Base-by-base conservation (phyloP, 1,139 yeast species). In the Diutina scorzettiae region DNA sequence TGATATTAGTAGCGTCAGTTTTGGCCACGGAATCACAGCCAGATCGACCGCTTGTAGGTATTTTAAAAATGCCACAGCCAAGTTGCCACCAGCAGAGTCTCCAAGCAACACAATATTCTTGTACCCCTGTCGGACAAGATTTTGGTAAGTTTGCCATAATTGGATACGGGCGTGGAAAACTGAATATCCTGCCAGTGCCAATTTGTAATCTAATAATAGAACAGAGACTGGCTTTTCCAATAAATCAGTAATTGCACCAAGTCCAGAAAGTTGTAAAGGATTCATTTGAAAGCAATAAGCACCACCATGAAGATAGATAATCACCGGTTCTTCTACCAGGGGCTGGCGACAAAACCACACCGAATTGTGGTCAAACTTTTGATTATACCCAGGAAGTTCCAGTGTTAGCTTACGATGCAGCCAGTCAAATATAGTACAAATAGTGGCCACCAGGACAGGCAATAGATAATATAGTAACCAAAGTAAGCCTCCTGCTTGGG, bases 71-170 rank as follows among this genome's bases (percentile, higher is more conserved):
- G 51, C 50, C 5, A 64, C 49, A 1, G 63, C 50, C 47, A 66
- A 51, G 51, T 66, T 59, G 1, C 70, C 72, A 18, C 72, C 72
- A 12, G 71, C 70, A 0, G 70, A 64, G 50, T 66, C 72, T 1
- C 72, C 71, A 46, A 64, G 43, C 16, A 41, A 17, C 2, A 23
- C 23, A 19, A 42, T 31, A 8, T 25, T 33, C n/a, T 23, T 5
- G 18, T 19, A 18, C 2, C 40, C 37, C 6, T 39, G 19, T 3
- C 12, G 8, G 12, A 32, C 31, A 8, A 21, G 34, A 16, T 9
- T 16, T 8, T 11, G 11, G 33, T 39, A 42, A 7, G 37, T 30
- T 9, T 17, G 23, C 5, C 18, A 12, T 14, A 37, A 12, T 18
- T 42, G 20, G n/a, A 32, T 18, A 16, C 20, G 27, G 28, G 37